These are phyloP conservation scores for Eremothecium sinecaudum DNA, from an alignment of 1,139 yeast species.

Conservation along the genomic window DNA sequence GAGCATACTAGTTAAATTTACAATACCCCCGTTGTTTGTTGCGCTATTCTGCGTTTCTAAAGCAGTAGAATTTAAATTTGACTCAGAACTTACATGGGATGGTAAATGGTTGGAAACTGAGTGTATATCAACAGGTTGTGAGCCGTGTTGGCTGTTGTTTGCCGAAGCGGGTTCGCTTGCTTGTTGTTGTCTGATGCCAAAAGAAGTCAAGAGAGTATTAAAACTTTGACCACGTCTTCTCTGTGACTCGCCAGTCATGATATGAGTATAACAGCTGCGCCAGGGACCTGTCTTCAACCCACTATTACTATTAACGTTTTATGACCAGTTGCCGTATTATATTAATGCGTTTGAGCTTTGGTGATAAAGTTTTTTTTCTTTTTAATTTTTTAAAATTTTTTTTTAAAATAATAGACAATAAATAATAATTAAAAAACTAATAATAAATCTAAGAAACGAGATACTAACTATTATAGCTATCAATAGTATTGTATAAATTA, in stretches of 20 bases:
- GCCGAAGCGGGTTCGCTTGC: constrained; percentile 4
- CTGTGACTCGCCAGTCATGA: constrained; percentile 6
- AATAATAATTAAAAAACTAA: too few species aligned
- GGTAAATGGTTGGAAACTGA: constrained; percentile 1
- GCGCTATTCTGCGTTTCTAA: not conserved
- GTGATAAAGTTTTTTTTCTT: too few species aligned
- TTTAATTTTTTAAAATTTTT: too few species aligned
- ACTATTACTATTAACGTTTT: too few species aligned
- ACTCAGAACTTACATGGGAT: not conserved
- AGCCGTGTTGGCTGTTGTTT: constrained; percentile 5
- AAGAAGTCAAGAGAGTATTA: constrained; percentile 19
- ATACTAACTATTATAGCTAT: too few species aligned
- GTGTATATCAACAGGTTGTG: constrained; percentile 2
- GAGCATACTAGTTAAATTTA: constrained; percentile 9
- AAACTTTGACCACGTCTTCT: constrained; percentile 24
- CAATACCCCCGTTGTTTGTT: constrained; percentile 1
- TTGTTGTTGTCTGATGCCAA: constrained; percentile 24
- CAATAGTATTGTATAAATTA: too few species aligned
- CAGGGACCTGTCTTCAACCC: too few species aligned
- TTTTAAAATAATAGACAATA: too few species aligned
- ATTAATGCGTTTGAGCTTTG: too few species aligned
- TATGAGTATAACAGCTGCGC: too few species aligned
- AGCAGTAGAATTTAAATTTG: not conserved
- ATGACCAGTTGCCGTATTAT: too few species aligned
- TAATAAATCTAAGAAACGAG: too few species aligned